Percentiles rank a stretch among this genome's conserved stretches.
phyloP scores from a whole-genome alignment of 73 alveolate species.

The Paramecium sexaurelia region DNA sequence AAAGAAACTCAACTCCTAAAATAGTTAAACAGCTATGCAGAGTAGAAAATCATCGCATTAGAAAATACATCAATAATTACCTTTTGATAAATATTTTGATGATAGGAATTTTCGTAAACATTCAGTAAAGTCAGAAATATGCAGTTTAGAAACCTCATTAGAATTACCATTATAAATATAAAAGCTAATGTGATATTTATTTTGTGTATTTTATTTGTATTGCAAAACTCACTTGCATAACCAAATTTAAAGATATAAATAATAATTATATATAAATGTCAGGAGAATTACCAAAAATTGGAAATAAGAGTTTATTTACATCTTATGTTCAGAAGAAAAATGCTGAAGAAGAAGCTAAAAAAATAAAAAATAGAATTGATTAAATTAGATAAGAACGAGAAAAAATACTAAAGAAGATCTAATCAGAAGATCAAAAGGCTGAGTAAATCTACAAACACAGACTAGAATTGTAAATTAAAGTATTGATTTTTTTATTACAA shows the following conservation, averaged over 20 bases:
- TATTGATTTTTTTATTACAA: background rate
- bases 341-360: conserved; percentile 19
- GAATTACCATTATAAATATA: background rate
- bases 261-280: background rate
- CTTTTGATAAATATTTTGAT: background rate
- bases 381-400: conserved; percentile 23
- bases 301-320: background rate
- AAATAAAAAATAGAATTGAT: conserved; percentile 23
- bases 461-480: background rate
- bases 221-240: background rate
- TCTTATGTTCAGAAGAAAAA: conserved; percentile 22
- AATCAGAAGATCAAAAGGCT: conserved; percentile 10
- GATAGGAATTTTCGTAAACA: background rate
- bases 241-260: background rate
- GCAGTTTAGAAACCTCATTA: conserved; percentile 11
- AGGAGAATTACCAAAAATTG: conserved; percentile 30
- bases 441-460: conserved; percentile 8
- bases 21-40: background rate
- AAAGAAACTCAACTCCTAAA: background rate
- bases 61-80: background rate
- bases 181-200: background rate
- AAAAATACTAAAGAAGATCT: conserved; percentile 11
- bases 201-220: background rate
- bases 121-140: background rate
- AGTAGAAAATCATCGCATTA: background rate